Percentiles rank a stretch among this genome's conserved stretches.
phyloP scores from a whole-genome alignment of 192 early-diverging fungal species.

The Allomyces arbusculus region DNA sequence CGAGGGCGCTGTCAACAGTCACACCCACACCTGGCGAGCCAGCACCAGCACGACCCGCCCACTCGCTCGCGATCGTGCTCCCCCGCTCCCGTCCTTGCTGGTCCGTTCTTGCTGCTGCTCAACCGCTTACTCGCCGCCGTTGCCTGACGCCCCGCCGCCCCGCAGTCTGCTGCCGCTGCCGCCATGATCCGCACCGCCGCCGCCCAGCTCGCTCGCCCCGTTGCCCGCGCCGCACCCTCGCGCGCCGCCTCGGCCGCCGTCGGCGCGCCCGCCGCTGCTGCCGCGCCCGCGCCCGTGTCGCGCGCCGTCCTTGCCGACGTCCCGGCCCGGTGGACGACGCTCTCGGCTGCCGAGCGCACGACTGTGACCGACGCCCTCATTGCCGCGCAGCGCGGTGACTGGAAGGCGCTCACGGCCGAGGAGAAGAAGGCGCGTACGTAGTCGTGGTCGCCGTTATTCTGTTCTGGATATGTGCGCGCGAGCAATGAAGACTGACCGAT shows the following conservation, averaged over 20 bases:
- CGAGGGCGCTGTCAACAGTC: too few species aligned
- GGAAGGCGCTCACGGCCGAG: slow-evolving; percentile 76
- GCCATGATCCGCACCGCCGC: too few species aligned
- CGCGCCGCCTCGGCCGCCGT: slow-evolving; percentile 4
- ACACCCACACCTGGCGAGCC: too few species aligned
- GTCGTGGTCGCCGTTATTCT: not conserved
- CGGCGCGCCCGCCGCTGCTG: not conserved
- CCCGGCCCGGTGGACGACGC: slow-evolving; percentile 31
- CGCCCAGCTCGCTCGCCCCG: too few species aligned
- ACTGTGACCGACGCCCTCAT: slow-evolving; percentile 57
- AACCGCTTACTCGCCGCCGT: too few species aligned
- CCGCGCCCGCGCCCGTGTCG: not conserved
- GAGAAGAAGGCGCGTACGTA: slow-evolving; percentile 81
- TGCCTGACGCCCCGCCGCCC: too few species aligned
- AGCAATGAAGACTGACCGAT: slow-evolving; percentile 1
- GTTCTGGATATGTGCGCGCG: not conserved
- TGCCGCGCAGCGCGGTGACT: slow-evolving; percentile 83
- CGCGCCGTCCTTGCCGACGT: slow-evolving; percentile 5
- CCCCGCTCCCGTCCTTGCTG: too few species aligned
- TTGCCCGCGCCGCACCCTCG: not conserved
- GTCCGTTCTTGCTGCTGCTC: too few species aligned
- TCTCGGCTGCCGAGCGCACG: slow-evolving; percentile 59
- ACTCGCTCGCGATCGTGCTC: too few species aligned
- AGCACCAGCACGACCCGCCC: too few species aligned
- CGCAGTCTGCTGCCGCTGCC: too few species aligned